A percentile compares a stretch with the other conserved stretches of the same genome.
Conservation (phyloP, 1,284 basidiomycete species). For the Thecaphora frezii region DNA sequence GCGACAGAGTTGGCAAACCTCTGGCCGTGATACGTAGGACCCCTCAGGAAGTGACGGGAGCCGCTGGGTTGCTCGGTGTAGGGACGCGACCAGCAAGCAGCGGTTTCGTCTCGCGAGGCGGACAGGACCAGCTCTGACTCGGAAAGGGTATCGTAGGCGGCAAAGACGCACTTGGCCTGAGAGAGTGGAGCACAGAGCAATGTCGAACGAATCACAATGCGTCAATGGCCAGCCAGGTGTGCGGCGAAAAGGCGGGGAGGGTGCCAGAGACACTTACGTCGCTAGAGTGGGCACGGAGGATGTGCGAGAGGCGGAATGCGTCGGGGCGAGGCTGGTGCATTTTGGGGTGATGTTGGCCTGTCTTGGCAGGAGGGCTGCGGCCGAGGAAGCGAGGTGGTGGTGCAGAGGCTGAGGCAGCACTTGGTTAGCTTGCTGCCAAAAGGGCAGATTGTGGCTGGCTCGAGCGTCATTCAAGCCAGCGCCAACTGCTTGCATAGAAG, state of each 20-base stretch:
- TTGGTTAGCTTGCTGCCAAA: too few species aligned
- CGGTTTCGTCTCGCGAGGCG: slow-evolving; percentile 23
- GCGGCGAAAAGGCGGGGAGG: neutral
- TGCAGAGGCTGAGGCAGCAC: too few species aligned
- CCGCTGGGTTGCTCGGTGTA: neutral
- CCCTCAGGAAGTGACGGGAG: slow-evolving; percentile 7
- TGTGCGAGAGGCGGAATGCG: slow-evolving; percentile 10
- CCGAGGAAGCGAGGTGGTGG: too few species aligned
- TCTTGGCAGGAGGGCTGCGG: too few species aligned
- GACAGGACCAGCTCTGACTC: slow-evolving; percentile 24
- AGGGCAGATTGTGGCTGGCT: too few species aligned
- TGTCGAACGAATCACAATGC: slow-evolving; percentile 12
- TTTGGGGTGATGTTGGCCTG: too few species aligned
- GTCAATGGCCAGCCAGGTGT: slow-evolving; percentile 7
- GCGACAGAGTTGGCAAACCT: slow-evolving; percentile 27
- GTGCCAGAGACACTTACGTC: neutral
- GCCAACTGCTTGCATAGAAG: too few species aligned
- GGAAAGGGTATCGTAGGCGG: slow-evolving; percentile 15
- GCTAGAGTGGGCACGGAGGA: slow-evolving; percentile 4
- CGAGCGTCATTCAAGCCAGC: too few species aligned
- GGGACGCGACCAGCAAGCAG: slow-evolving; percentile 19
- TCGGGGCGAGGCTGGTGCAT: too few species aligned
- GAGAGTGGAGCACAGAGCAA: neutral
- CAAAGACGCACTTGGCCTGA: slow-evolving; percentile 2
- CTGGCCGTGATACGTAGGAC: slow-evolving; percentile 9